Conservation (phyloP, 2,329 filamentous ascomycete species). For the Sodiomyces alkalinus region DNA sequence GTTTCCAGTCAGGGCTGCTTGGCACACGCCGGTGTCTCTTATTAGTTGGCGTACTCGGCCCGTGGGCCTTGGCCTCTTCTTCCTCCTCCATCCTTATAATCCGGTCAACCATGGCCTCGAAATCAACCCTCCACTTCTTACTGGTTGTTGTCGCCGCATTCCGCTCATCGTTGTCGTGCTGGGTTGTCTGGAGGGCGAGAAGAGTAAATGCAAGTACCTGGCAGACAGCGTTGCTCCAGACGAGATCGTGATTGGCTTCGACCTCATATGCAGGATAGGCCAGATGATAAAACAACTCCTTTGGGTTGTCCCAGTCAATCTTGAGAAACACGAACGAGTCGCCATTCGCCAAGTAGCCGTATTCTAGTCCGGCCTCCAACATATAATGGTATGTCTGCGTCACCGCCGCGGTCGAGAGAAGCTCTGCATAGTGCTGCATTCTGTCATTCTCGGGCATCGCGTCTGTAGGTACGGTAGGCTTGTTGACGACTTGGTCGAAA, state of each 20-base stretch:
- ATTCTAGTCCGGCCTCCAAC: constrained; percentile 26
- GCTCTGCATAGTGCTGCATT: constrained; percentile 19
- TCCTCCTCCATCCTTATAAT: too few species aligned
- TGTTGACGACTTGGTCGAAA: constrained; percentile 18
- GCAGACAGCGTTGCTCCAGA: constrained; percentile 13
- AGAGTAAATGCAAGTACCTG: constrained; percentile 16
- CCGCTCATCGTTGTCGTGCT: too few species aligned
- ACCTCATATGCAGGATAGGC: constrained; percentile 14
- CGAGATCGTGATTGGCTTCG: constrained; percentile 8
- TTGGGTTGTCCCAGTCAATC: constrained; percentile 13
- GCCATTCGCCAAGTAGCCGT: constrained; percentile 24
- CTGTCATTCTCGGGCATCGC: constrained; percentile 15
- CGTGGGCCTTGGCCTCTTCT: too few species aligned
- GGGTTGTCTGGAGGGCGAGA: too few species aligned
- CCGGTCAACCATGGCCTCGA: too few species aligned
- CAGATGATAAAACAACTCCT: constrained; percentile 16
- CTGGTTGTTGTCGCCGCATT: too few species aligned
- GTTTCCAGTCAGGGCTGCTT: too few species aligned
- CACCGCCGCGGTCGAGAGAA: constrained; percentile 23
- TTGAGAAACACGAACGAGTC: constrained; percentile 27
- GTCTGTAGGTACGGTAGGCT: constrained; percentile 13
- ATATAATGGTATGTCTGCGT: constrained; percentile 35
- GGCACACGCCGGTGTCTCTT: too few species aligned
- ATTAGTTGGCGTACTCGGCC: too few species aligned
- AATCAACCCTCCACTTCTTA: too few species aligned